Conservation (phyloP, 345 rosid genomes). For the Lepidium didymum region DNA sequence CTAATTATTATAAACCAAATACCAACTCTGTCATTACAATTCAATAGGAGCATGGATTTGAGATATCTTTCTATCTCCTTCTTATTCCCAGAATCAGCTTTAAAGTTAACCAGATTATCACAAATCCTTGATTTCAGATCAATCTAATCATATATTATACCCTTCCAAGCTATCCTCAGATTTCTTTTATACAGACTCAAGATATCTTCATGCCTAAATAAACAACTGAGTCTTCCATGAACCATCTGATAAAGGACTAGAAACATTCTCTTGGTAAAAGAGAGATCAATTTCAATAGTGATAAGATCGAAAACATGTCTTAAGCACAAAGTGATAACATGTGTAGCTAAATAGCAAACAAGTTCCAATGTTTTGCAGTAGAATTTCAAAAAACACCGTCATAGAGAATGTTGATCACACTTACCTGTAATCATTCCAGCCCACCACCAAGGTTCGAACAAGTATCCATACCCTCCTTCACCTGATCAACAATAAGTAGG, state of each 20-base stretch:
- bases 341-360: background rate
- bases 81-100: background rate
- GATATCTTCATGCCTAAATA: background rate
- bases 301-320: background rate
- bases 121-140: background rate
- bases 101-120: background rate
- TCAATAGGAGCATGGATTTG: background rate
- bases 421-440: conserved; percentile 78
- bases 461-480: conserved; percentile 65
- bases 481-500: conserved; percentile 26
- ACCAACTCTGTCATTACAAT: background rate
- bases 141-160: background rate
- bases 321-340: background rate
- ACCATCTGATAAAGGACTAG: background rate
- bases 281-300: background rate
- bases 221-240: background rate
- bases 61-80: background rate
- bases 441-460: conserved; percentile 86
- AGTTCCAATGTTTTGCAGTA: background rate
- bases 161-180: background rate
- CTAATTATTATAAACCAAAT: background rate
- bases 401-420: conserved; percentile 4
- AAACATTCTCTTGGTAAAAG: background rate
- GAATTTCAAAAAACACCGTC: background rate
- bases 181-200: background rate